These are phyloP conservation scores for Kitagawia praeruptora DNA, from an alignment of 129 eudicot species.

Conservation along the genomic window DNA sequence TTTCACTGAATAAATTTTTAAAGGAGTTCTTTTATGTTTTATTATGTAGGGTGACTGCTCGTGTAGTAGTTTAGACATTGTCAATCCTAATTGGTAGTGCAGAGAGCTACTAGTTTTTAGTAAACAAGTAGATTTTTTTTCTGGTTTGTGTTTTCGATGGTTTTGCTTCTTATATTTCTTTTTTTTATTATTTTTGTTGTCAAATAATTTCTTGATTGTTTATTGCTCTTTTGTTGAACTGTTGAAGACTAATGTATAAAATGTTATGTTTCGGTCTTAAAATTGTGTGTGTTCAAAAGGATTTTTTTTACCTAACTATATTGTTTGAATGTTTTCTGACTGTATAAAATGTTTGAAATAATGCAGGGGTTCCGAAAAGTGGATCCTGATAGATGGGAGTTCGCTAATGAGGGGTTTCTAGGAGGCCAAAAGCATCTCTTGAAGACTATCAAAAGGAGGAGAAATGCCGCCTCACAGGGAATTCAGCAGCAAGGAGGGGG, in stretches of 20 bases:
- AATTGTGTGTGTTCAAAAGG: neutral
- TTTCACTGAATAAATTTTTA: no score
- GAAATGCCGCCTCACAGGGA: slow-evolving; percentile 34
- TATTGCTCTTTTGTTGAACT: neutral
- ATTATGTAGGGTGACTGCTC: neutral
- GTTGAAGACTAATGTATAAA: neutral
- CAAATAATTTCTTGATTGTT: neutral
- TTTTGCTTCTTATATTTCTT: neutral
- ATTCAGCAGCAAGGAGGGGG: slow-evolving; percentile 35
- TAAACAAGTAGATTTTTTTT: neutral
- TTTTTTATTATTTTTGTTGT: neutral
- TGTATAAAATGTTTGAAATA: neutral
- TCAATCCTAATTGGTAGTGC: neutral
- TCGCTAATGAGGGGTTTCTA: slow-evolving; percentile 80
- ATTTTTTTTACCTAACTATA: neutral
- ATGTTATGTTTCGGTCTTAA: neutral
- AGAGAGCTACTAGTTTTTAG: no score
- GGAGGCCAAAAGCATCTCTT: slow-evolving; percentile 89
- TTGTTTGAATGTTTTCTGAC: neutral
- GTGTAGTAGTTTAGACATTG: no score
- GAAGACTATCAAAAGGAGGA: slow-evolving; percentile 64
- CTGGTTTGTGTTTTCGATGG: neutral
- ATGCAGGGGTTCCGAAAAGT: slow-evolving; percentile 83
- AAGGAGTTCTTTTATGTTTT: no score
- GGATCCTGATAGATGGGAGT: slow-evolving; percentile 92